phyloP scores from a whole-genome alignment of 2,329 filamentous ascomycete species.

The Orbilia quercus region DNA sequence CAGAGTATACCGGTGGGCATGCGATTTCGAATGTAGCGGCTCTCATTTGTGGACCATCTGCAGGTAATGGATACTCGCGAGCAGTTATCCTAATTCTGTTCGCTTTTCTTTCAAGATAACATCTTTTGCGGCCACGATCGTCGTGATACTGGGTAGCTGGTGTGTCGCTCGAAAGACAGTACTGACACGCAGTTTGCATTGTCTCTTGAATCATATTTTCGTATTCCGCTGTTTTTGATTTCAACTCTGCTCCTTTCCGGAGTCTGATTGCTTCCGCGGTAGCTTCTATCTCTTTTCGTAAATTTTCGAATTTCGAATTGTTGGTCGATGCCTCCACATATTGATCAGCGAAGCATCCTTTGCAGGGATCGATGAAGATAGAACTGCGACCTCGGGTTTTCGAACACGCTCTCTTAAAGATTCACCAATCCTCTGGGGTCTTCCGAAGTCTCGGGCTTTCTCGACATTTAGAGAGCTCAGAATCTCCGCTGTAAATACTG shows the following conservation, averaged over 20 bases:
- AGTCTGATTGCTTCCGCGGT: slow-evolving; percentile 60
- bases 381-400: slow-evolving; percentile 61
- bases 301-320: slow-evolving; percentile 58
- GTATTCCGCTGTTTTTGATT: slow-evolving; percentile 61
- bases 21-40: slow-evolving; percentile 65
- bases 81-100: slow-evolving; percentile 62
- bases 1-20: slow-evolving; percentile 62
- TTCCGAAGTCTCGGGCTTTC: slow-evolving; percentile 65
- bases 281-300: slow-evolving; percentile 62
- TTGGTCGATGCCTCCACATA: slow-evolving; percentile 64
- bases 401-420: slow-evolving; percentile 65
- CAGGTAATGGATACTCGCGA: slow-evolving; percentile 65
- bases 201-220: slow-evolving; percentile 63
- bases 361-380: slow-evolving; percentile 66
- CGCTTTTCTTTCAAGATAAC: slow-evolving; percentile 61
- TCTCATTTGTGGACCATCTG: slow-evolving; percentile 60
- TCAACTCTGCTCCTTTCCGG: slow-evolving; percentile 64
- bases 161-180: slow-evolving; percentile 57
- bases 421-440: slow-evolving; percentile 67
- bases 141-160: slow-evolving; percentile 61
- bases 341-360: slow-evolving; percentile 65
- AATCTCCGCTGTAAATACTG: slow-evolving; percentile 66
- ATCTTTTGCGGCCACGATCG: slow-evolving; percentile 62
- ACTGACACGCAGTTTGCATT: slow-evolving; percentile 61
- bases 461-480: slow-evolving; percentile 70